Evolutionary conservation across 371 early-diverging fungal species (phyloP).

Genomic region (Syncephalastrum racemosum): DNA sequence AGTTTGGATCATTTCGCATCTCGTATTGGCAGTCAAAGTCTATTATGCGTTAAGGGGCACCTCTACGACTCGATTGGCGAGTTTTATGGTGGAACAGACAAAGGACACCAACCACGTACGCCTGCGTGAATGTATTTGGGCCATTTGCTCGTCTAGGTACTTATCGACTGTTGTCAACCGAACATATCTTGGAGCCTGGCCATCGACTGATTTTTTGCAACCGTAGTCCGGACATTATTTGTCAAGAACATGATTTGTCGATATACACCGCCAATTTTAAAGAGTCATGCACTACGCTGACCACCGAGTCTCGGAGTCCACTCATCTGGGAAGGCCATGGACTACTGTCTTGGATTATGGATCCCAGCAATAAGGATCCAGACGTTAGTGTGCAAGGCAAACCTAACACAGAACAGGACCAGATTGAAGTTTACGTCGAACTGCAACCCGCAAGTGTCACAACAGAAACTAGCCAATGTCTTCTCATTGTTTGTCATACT

Average conservation of each 20-base stretch:
- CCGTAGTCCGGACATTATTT: slow-evolving; percentile 48
- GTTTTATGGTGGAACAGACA: slow-evolving; percentile 13
- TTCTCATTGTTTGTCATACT: slow-evolving; percentile 4
- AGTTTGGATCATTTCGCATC: slow-evolving; percentile 7
- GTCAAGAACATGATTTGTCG: slow-evolving; percentile 45
- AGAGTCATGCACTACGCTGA: slow-evolving; percentile 27
- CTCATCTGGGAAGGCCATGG: slow-evolving; percentile 52
- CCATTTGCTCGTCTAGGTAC: slow-evolving; percentile 48
- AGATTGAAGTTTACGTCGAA: slow-evolving; percentile 29
- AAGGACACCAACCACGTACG: slow-evolving; percentile 21
- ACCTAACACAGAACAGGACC: slow-evolving; percentile 10
- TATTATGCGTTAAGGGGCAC: slow-evolving; percentile 29
- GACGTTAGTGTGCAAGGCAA: slow-evolving; percentile 28
- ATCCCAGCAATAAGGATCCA: slow-evolving; percentile 18
- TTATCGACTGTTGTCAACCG: not conserved
- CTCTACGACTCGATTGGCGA: slow-evolving; percentile 35
- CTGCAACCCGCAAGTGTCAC: slow-evolving; percentile 40
- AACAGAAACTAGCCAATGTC: not conserved
- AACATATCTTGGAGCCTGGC: not conserved
- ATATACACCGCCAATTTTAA: slow-evolving; percentile 46
- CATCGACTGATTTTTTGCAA: slow-evolving; percentile 6
- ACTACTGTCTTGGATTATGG: slow-evolving; percentile 40
- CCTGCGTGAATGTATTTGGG: slow-evolving; percentile 38
- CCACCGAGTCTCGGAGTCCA: slow-evolving; percentile 9
- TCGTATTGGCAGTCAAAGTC: slow-evolving; percentile 24